Base-by-base conservation (phyloP, 225 moss, liverwort and hornwort species). In the Sphagnum contortum region DNA sequence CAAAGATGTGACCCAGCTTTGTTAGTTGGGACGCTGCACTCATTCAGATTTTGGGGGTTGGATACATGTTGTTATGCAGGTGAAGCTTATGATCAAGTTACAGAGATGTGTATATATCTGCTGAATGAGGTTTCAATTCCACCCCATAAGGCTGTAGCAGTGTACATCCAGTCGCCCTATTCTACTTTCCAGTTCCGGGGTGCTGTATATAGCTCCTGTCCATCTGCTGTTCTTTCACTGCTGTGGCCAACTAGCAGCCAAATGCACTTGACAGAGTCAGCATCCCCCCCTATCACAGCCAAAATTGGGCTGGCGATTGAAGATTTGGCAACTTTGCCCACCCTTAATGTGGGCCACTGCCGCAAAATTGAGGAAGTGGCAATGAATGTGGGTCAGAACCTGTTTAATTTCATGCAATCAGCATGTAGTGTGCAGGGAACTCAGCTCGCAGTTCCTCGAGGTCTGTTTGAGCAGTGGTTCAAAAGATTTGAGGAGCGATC, bases 281-380 rank as follows among this genome's bases (percentile, higher is more conserved):
- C 69, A 62, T 72, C 78, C 65, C 82, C 62, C 67, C 77, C 78
- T 45, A 65, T 77, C 7, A 73, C 77, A 48, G 87, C 87, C 48
- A 75, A 87, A 65, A 87, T 89, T 68, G 89, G 87, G 49, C 81
- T 89, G 5, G 77, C 89, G 11, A 82, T 89, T 13, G 89, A 89
- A 75, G 89, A 89, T 73, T 71, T 77, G 3, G 68, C 78, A 45
- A 64, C 81, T 49, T 81, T 87, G 51, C 87, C 84, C 2, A 77
- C 76, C 50, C 77, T 89, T 0, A 89, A 89, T 57, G 84, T 89
- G 29, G 89, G 89, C 48, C 79, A 71, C 13, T 84, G 84, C 57
- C 73, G 68, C 59, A 67, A 77, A 61, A 66, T 89, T 48, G 89
- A 89, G 74, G 81, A 81, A 10, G 69, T 89, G 70, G 87, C 89